A percentile compares a stretch with the other conserved stretches of the same genome.
These are phyloP conservation scores for Scytalidium sp. DNA, from an alignment of 2,329 filamentous ascomycete species.

Conservation along the genomic window DNA sequence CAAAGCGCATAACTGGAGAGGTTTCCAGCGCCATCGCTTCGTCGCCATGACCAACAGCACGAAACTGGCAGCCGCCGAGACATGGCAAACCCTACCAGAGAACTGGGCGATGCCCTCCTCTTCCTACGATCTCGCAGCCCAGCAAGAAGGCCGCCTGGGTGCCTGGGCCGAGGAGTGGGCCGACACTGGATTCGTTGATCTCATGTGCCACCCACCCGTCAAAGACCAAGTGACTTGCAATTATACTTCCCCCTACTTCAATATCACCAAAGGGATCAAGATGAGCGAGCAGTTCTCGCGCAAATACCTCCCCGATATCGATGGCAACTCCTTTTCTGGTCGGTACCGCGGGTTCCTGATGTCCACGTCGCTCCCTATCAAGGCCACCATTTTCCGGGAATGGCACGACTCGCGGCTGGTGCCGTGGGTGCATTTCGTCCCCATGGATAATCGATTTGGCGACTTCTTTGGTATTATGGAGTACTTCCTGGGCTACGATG, in stretches of 20 bases:
- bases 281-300: constrained; percentile 54
- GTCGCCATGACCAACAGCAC: constrained; percentile 51
- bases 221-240: constrained; percentile 36
- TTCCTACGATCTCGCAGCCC: constrained; percentile 41
- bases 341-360: constrained; percentile 68
- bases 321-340: constrained; percentile 71
- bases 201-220: constrained; percentile 42
- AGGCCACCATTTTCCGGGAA: constrained; percentile 74
- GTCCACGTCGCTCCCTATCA: constrained; percentile 69
- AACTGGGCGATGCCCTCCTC: constrained; percentile 53
- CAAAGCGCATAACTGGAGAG: constrained; percentile 46
- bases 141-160: constrained; percentile 40
- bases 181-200: constrained; percentile 34
- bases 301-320: constrained; percentile 75
- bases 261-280: constrained; percentile 44
- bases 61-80: constrained; percentile 27
- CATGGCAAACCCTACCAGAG: constrained; percentile 32
- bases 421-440: constrained; percentile 79
- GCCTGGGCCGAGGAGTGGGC: constrained; percentile 27
- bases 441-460: constrained; percentile 72
- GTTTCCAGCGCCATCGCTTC: constrained; percentile 56
- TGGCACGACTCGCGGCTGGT: constrained; percentile 77
- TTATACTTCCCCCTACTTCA: constrained; percentile 36
- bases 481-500: constrained; percentile 67
- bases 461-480: constrained; percentile 74